These are phyloP conservation scores for Colletotrichum tamarilloi DNA, from an alignment of 2,329 filamentous ascomycete species.

Conservation along the genomic window DNA sequence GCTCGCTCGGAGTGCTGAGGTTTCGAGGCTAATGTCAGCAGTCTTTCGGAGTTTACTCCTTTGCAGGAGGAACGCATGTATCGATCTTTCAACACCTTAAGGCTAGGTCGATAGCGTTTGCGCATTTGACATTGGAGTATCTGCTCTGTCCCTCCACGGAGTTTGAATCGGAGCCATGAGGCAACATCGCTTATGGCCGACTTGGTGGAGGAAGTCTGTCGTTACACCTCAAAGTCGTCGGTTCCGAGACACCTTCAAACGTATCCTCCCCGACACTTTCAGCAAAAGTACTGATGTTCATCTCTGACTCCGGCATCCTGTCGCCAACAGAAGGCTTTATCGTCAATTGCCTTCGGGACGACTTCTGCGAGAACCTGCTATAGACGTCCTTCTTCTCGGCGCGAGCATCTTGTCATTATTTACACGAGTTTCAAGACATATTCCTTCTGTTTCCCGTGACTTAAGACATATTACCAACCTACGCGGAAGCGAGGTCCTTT, in stretches of 20 bases:
- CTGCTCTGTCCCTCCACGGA: too few species aligned
- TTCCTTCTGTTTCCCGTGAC: background rate
- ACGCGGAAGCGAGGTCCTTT: background rate
- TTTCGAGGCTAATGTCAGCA: background rate
- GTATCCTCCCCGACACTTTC: too few species aligned
- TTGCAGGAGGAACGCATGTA: constrained; percentile 29
- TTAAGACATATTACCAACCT: background rate
- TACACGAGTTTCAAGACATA: background rate
- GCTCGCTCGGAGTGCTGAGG: rapidly evolving
- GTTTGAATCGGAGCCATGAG: too few species aligned
- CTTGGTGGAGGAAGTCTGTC: too few species aligned
- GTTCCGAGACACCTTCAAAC: too few species aligned
- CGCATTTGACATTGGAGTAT: too few species aligned
- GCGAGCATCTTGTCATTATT: background rate
- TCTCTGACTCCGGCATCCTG: too few species aligned
- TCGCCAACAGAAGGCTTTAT: too few species aligned
- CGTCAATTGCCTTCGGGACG: too few species aligned
- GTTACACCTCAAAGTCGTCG: too few species aligned
- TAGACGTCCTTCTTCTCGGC: background rate
- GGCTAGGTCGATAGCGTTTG: background rate
- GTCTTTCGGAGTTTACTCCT: constrained; percentile 11
- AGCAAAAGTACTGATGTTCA: too few species aligned
- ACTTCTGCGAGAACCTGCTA: background rate
- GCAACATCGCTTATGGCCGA: too few species aligned
- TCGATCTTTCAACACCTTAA: constrained; percentile 11